Evolutionary conservation across 176 grass and related monocot genomes (phyloP), one percentile per base, ranked within the genome.

Genomic region (Oryza coarctata): DNA sequence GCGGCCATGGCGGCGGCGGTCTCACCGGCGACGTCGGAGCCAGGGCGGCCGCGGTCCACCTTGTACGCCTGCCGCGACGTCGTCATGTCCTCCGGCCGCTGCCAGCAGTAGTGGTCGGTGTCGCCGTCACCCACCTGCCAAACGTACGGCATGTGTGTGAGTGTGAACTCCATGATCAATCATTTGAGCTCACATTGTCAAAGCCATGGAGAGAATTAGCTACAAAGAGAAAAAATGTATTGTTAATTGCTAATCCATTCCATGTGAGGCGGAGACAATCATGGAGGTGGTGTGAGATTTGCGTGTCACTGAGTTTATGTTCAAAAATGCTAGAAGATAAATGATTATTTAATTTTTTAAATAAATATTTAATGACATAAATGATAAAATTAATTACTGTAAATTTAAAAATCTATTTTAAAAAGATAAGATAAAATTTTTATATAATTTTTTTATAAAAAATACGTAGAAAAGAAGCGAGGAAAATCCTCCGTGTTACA

Each of bases 81-180:
- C 29, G 94, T 97, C 94, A 97, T 97, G 80, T 97, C 94, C 78
- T 97, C 94, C 23, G 94, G 94, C 47, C 94, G 88, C 78, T 97
- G 94, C 94, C 94, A 97, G 84, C 94, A 97, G 86, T 94, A 97
- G 82, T 97, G 94, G 86, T 97, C 94, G 36, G 94, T 94, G 76
- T 97, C 91, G 34, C 94, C 94, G 83, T 97, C 91, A 33, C 94
- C 94, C 58, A 94, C 94, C 94, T 97, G 83, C n/a, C n/a, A n/a
- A n/a, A n/a, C n/a, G n/a, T n/a, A n/a, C n/a, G n/a, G n/a, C n/a
- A n/a, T n/a, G n/a, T n/a, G n/a, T n/a, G n/a, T n/a, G n/a, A n/a
- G n/a, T 39, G 38, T 39, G 38, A 39, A 39, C 38, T 0, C 22
- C 17, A 12, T 45, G 32, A 9, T 75, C 13, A 68, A 39, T 55